Conservation (phyloP, 352 stramenopile genomes). For the Aphanomyces stellatus region DNA sequence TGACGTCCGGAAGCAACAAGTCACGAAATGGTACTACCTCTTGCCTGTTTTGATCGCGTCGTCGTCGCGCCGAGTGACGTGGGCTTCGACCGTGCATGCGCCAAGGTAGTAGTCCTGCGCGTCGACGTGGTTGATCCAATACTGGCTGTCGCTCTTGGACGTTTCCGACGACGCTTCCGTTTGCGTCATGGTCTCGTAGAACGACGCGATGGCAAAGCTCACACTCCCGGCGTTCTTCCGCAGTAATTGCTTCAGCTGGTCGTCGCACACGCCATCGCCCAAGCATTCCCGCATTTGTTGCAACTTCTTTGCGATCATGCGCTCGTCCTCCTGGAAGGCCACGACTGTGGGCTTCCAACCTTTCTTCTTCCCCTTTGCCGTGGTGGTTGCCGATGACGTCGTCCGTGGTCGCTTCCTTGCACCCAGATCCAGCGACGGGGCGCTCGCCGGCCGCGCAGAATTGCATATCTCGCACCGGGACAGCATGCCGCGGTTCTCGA, state of each 20-base stretch:
- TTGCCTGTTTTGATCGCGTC: not conserved
- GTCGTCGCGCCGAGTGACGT: constrained; percentile 8
- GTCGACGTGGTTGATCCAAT: constrained; percentile 30
- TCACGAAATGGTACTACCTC: not conserved
- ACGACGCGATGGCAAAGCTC: constrained; percentile 50
- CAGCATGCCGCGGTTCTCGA: constrained; percentile 38
- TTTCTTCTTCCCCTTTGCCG: constrained; percentile 18
- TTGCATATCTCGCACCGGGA: constrained; percentile 56
- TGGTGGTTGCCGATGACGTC: not conserved
- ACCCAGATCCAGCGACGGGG: not conserved
- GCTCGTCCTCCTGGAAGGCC: constrained; percentile 37
- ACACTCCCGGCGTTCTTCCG: constrained; percentile 71
- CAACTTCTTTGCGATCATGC: constrained; percentile 53
- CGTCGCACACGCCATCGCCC: constrained; percentile 50
- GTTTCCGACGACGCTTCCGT: not conserved
- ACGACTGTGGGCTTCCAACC: constrained; percentile 8
- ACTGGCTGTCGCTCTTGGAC: constrained; percentile 25
- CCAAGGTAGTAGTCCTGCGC: constrained; percentile 7
- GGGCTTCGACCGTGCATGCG: not conserved
- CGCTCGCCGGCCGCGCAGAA: not conserved
- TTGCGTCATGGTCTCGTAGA: constrained; percentile 43
- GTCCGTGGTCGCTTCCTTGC: constrained; percentile 19
- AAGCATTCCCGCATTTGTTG: constrained; percentile 60
- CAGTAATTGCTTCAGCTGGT: constrained; percentile 46
- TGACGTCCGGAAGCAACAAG: not conserved